Base-by-base conservation (phyloP, 345 rosid genomes). In the Ailanthus altissimus region DNA sequence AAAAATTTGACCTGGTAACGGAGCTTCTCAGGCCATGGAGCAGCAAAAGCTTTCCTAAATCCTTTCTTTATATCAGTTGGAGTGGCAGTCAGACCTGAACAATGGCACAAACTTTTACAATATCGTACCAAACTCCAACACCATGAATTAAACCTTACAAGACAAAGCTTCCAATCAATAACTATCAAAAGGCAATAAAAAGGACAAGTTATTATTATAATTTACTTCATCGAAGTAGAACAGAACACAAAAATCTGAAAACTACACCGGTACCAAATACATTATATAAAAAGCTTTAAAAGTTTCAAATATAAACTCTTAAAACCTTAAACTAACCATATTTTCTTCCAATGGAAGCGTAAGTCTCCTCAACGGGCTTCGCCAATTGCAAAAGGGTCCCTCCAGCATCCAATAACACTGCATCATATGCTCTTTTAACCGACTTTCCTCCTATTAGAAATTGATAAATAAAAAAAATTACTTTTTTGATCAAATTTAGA, bases 381-480 rank as follows among this genome's bases (percentile, higher is more conserved):
- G 91, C 49, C 80, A 94, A 75, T 65, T 91, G 98, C 86, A 94
- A 77, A 76, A 94, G 97, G 42, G 98, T 94, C 43, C 97, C 97
- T 49, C 97, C 97, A 20, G 97, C 97, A 76, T 94, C 97, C 86
- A 94, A 80, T 81, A 94, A 77, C 74, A 94, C 79, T 28, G 88
- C 97, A 81, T 90, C 97, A 80, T 90, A 91, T 10, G 92, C 91
- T 82, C 79, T 89, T 82, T 74, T 79, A 5, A 79, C 78, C 49
- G 77, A 81, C 66, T 75, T 84, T 57, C 68, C 74, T 51, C 77
- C 89, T 75, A 67, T 1, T 25, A 46, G 8, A 15, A 10, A 28
- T 9, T 16, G 5, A 13, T 47, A 18, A 28, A 1, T 49, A 12
- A 15, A 60, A 62, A 28, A 5, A 1, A 3, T 25, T 36, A 6